Evolutionary conservation across 495 filamentous ascomycete genomes (phyloP).

Genomic region (Hypoxylon lienhwacheense): DNA sequence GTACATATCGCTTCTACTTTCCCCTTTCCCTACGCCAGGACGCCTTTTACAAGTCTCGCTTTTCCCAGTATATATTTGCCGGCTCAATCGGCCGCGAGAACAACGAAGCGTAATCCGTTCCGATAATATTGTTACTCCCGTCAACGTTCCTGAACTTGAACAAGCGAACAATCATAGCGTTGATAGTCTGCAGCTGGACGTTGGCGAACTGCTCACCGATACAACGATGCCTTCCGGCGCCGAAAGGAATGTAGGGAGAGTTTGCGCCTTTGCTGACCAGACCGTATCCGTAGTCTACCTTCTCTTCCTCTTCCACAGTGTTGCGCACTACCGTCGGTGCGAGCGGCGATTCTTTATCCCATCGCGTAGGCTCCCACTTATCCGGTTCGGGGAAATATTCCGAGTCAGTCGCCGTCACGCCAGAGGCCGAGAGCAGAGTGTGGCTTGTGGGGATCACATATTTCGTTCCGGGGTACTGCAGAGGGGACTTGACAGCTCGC

Average conservation of each 20-base stretch:
- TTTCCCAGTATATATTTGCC: slow-evolving; percentile 67
- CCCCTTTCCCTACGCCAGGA: neutral
- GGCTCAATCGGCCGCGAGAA: slow-evolving; percentile 65
- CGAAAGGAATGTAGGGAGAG: slow-evolving; percentile 92
- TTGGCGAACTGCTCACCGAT: slow-evolving; percentile 98
- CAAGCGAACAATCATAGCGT: slow-evolving; percentile 72
- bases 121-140: slow-evolving; percentile 67
- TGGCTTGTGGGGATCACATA: slow-evolving; percentile 77
- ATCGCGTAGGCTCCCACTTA: slow-evolving; percentile 85
- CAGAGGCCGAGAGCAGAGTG: slow-evolving; percentile 78
- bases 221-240: slow-evolving; percentile 89
- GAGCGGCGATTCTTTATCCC: slow-evolving; percentile 60
- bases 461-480: slow-evolving; percentile 75
- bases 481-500: slow-evolving; percentile 78
- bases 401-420: slow-evolving; percentile 68
- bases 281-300: slow-evolving; percentile 93
- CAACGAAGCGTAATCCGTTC: slow-evolving; percentile 81
- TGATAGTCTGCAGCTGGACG: slow-evolving; percentile 83
- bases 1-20: slow-evolving; percentile 3
- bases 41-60: slow-evolving; percentile 42
- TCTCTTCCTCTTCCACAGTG: slow-evolving; percentile 67
- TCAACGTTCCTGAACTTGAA: slow-evolving; percentile 75
- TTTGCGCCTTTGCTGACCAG: slow-evolving; percentile 81
- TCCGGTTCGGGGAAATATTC: slow-evolving; percentile 80
- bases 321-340: slow-evolving; percentile 50